Conservation (phyloP, 2,329 filamentous ascomycete genomes). For the Aspergillus unguis region DNA sequence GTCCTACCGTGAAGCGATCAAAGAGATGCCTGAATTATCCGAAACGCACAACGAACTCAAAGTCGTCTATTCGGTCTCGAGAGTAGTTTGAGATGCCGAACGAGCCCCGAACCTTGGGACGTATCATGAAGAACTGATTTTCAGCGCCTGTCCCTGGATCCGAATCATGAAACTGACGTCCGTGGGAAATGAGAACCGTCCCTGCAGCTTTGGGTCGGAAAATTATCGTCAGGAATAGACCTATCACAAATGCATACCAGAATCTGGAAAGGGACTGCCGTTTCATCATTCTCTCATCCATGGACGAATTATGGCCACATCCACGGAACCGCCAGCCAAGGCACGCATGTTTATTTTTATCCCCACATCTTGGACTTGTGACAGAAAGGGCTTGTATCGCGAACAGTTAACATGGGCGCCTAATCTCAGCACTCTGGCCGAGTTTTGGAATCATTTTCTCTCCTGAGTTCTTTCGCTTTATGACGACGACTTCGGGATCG, state of each 20-base stretch:
- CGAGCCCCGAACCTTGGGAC: background rate
- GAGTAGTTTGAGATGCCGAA: background rate
- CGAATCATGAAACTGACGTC: background rate
- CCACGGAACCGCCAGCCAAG: conserved; percentile 16
- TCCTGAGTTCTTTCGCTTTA: too few species aligned
- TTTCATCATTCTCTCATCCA: background rate
- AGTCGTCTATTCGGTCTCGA: too few species aligned
- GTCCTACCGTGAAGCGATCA: too few species aligned
- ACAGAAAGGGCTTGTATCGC: too few species aligned
- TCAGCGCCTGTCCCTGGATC: background rate
- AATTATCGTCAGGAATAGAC: background rate
- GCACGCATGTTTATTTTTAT: conserved; percentile 19
- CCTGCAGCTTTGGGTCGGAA: background rate
- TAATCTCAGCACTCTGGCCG: too few species aligned
- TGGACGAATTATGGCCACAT: conserved; percentile 9
- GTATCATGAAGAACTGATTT: background rate
- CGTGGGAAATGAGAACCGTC: background rate
- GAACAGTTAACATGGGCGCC: too few species aligned
- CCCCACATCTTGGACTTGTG: background rate
- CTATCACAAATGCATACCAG: background rate
- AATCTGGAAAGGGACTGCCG: background rate
- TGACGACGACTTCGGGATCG: background rate
- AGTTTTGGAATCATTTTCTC: too few species aligned
- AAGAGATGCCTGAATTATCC: too few species aligned
- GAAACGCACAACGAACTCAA: too few species aligned